These are phyloP conservation scores for Hemileccinum rubropunctum DNA, from an alignment of 768 basidiomycete genomes.

Conservation along the genomic window DNA sequence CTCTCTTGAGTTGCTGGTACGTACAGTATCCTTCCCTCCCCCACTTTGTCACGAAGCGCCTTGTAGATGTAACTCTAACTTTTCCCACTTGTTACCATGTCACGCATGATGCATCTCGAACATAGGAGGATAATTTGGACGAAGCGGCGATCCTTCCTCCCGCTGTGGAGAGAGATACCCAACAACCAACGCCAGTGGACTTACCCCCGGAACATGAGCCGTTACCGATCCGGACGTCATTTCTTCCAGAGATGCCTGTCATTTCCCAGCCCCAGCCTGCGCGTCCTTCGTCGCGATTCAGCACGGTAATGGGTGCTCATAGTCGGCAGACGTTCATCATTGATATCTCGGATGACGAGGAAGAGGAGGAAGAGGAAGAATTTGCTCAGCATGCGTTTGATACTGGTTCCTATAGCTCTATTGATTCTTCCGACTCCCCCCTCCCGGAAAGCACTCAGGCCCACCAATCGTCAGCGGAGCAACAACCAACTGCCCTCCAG, in stretches of 20 bases:
- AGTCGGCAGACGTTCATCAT: constrained; percentile 29
- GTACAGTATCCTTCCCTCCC: constrained; percentile 17
- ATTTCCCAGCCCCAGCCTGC: constrained; percentile 3
- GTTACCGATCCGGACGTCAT: not conserved
- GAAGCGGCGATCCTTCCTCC: not conserved
- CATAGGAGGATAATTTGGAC: constrained; percentile 16
- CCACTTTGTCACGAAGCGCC: constrained; percentile 24
- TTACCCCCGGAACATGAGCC: not conserved
- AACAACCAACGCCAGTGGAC: constrained; percentile 4
- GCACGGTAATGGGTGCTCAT: constrained; percentile 21
- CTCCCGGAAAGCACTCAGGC: not conserved
- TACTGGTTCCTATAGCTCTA: not conserved
- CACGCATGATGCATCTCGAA: constrained; percentile 2
- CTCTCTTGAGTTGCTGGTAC: constrained; percentile 23
- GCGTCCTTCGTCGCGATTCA: constrained; percentile 24
- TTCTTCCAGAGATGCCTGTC: constrained; percentile 8
- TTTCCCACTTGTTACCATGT: constrained; percentile 19
- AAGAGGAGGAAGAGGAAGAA: constrained; percentile 20
- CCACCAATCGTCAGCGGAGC: constrained; percentile 2
- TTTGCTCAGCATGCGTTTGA: not conserved
- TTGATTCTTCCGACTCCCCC: not conserved
- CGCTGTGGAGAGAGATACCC: not conserved
- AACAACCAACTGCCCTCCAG: not conserved
- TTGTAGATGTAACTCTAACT: constrained; percentile 32
- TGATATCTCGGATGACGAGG: constrained; percentile 28